Base-by-base conservation (phyloP, 306 rosid genomes). In the Astragalus glycyphyllos region DNA sequence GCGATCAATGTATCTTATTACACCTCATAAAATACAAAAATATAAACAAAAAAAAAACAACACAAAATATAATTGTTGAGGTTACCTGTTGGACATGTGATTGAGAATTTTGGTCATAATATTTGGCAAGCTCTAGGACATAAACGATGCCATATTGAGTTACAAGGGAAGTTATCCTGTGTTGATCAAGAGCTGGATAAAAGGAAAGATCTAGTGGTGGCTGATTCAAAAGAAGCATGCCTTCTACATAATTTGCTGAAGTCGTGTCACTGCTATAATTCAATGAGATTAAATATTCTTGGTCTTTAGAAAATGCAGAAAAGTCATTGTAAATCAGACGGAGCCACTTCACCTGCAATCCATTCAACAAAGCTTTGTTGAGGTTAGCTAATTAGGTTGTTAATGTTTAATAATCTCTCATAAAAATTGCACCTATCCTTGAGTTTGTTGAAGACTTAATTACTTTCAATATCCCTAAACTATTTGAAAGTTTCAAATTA, bases 271-370 rank as follows among this genome's bases (percentile, higher is more conserved):
- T 49, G 26, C 9, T 81, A 14, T 78, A 57, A 23, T 78, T 37
- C 8, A 23, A 46, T 7, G 87, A 71, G 60, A 88, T 87, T 67
- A 92, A 73, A 50, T 2, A 48, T 50, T 92, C 92, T 88, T 87
- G 92, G 49, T 89, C 98, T 40, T 41, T 61, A 13, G 83, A 15
- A 75, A 92, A 80, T 5, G 74, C 68, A 5, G 74, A 32, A 78
- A 92, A 92, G 70, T 88, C 68, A 1, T 4, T 72, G 88, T 87
- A 92, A 14, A 89, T 56, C 69, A 89, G 32, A 4, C 73, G 64
- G 3, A 86, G 9, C 98, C 96, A 88, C 69, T 82, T 85, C 44
- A 60, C 92, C 98, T 89, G 64, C 59, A 40, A 10, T 26, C 31
- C 31, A 26, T 2, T 26, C 31, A 26, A 26, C 31, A 26, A 26